phyloP scores from a whole-genome alignment of 768 basidiomycete species.

The Pulveroboletus sp. region DNA sequence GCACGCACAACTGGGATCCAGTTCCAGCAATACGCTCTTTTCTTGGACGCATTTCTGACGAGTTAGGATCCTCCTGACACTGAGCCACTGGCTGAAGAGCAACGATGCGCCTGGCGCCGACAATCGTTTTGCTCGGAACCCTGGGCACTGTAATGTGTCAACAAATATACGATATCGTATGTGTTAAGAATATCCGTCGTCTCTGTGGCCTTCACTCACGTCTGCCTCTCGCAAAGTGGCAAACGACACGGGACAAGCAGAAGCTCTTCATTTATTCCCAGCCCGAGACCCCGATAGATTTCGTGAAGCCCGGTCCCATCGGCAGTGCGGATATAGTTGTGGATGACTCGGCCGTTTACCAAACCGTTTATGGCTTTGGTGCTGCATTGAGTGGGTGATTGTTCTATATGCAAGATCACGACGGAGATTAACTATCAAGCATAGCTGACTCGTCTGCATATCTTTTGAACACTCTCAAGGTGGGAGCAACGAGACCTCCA shows the following conservation, averaged over 20 bases:
- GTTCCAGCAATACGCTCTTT: too few species aligned
- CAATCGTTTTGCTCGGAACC: constrained; percentile 13
- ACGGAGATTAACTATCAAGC: constrained; percentile 1
- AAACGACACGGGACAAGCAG: constrained; percentile 40
- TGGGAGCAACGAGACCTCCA: constrained; percentile 13
- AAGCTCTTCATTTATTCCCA: constrained; percentile 29
- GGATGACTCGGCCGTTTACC: constrained; percentile 50
- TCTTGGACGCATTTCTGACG: too few species aligned
- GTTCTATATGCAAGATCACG: not conserved
- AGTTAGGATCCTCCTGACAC: not conserved
- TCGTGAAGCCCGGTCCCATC: constrained; percentile 43
- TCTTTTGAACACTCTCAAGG: constrained; percentile 62
- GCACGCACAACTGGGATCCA: too few species aligned
- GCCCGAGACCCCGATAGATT: constrained; percentile 29
- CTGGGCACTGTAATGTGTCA: constrained; percentile 35
- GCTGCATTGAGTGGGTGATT: constrained; percentile 51
- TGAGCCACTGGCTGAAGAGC: not conserved
- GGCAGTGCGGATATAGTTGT: constrained; percentile 61
- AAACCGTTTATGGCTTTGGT: constrained; percentile 64
- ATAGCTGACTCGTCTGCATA: constrained; percentile 70
- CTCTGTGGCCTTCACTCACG: not conserved
- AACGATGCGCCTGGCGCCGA: constrained; percentile 17
- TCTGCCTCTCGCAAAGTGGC: constrained; percentile 39
- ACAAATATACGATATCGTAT: constrained; percentile 52
- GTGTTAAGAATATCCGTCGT: constrained; percentile 12